These are phyloP conservation scores for Chenopodium suecicum DNA, from an alignment of 148 eudicot species.

Conservation along the genomic window DNA sequence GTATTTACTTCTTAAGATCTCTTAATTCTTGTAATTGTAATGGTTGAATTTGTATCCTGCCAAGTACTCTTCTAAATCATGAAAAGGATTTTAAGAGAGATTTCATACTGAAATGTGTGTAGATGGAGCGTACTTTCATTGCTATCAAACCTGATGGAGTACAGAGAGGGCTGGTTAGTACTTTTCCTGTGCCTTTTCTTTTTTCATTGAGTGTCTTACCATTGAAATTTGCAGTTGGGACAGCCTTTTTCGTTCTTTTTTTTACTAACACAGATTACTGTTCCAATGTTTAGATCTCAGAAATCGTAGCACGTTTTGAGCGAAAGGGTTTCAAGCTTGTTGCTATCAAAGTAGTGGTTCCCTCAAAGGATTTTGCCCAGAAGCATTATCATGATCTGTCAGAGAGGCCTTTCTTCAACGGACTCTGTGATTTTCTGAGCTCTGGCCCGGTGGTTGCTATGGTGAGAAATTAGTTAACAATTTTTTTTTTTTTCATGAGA, in stretches of 20 bases:
- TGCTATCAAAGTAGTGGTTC: constrained; percentile 73
- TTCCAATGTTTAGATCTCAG: constrained; percentile 59
- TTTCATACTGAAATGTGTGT: not conserved
- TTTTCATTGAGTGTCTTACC: not conserved
- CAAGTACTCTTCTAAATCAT: not conserved
- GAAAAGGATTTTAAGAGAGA: not conserved
- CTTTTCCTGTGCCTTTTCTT: not conserved
- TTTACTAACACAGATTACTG: constrained; percentile 1
- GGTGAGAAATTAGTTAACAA: constrained; percentile 43
- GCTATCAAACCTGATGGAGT: constrained; percentile 99
- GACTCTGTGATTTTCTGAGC: constrained; percentile 91
- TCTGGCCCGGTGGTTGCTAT: constrained; percentile 98
- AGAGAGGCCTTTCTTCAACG: constrained; percentile 91
- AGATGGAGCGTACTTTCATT: constrained; percentile 97
- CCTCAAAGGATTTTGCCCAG: constrained; percentile 84
- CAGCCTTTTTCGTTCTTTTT: not conserved
- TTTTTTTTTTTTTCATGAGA: not conserved
- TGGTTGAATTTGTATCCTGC: not conserved
- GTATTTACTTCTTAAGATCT: not conserved
- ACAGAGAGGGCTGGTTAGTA: constrained; percentile 90
- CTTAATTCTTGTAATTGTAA: not conserved
- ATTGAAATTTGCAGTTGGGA: not conserved
- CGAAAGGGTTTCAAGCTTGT: constrained; percentile 95
- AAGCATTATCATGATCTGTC: constrained; percentile 96
- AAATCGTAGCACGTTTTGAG: constrained; percentile 91